A percentile compares a stretch with the other conserved stretches of the same genome.
Evolutionary conservation across 352 stramenopile species (phyloP).

Genomic region (Globisporangium acanthophoron): DNA sequence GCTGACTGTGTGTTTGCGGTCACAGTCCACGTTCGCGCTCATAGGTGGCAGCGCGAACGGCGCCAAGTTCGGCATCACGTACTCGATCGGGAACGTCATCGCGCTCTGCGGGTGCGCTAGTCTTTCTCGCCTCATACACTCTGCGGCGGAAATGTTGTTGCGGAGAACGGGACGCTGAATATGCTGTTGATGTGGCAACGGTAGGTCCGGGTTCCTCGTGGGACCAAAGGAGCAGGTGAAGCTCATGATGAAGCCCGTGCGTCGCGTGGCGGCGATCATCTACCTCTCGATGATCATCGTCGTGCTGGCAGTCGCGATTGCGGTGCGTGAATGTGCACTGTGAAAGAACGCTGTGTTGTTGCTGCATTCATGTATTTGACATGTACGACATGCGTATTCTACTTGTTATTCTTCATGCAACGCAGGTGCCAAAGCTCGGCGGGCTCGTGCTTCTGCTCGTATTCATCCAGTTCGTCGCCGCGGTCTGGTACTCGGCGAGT

Average conservation of each 20-base stretch:
- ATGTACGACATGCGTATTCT: neutral
- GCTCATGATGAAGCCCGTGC: slow-evolving; percentile 85
- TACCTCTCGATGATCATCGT: slow-evolving; percentile 78
- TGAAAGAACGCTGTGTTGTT: neutral
- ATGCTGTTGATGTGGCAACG: neutral
- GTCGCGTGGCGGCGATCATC: slow-evolving; percentile 60
- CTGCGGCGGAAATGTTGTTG: neutral
- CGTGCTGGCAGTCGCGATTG: slow-evolving; percentile 66
- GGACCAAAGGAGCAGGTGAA: slow-evolving; percentile 77
- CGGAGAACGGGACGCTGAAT: neutral
- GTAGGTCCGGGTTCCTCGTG: slow-evolving; percentile 75
- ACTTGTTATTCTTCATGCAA: neutral
- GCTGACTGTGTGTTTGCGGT: neutral
- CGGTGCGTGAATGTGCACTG: slow-evolving; percentile 22
- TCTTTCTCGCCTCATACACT: slow-evolving; percentile 3
- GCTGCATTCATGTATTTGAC: neutral
- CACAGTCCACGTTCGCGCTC: slow-evolving; percentile 75
- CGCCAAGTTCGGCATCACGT: slow-evolving; percentile 78
- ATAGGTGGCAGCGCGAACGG: slow-evolving; percentile 60
- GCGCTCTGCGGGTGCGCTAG: slow-evolving; percentile 64
- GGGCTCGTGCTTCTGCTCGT: slow-evolving; percentile 74
- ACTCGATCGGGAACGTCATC: slow-evolving; percentile 81
- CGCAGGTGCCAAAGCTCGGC: slow-evolving; percentile 54
- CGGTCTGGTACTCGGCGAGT: slow-evolving; percentile 81
- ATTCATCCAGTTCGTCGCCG: slow-evolving; percentile 68